Conservation (phyloP, 2,329 filamentous ascomycete genomes). For the Cryphonectria radicalis region DNA sequence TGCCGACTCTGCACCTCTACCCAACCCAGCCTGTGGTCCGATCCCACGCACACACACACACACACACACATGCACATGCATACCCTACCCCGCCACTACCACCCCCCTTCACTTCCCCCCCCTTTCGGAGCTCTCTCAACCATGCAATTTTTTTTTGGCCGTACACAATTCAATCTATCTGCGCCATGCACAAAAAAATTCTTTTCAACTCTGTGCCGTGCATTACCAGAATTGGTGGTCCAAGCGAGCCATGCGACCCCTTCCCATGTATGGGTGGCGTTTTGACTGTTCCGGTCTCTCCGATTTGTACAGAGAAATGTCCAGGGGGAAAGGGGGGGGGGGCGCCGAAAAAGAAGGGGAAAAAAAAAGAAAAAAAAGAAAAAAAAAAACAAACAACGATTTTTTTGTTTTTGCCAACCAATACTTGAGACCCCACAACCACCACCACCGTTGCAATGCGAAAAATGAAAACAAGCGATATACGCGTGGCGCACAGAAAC, state of each 20-base stretch:
- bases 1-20: neutral
- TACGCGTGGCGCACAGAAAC: neutral
- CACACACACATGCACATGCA: slow-evolving; percentile 3
- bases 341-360: no score
- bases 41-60: neutral
- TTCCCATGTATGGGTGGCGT: neutral
- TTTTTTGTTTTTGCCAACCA: neutral
- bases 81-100: neutral
- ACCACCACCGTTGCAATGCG: neutral
- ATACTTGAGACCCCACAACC: neutral
- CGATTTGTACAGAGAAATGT: neutral
- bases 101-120: no score
- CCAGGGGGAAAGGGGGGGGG: no score
- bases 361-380: neutral
- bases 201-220: neutral
- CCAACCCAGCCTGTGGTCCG: neutral
- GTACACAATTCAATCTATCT: neutral
- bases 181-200: neutral
- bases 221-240: neutral
- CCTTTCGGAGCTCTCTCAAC: neutral
- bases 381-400: neutral
- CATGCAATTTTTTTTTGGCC: neutral
- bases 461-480: neutral
- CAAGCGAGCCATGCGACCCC: neutral
- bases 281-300: neutral